Percentiles rank a stretch among this genome's conserved stretches.
Evolutionary conservation across 108 stramenopile genomes (phyloP).

Genomic region (Pseudonitzschia pungens): DNA sequence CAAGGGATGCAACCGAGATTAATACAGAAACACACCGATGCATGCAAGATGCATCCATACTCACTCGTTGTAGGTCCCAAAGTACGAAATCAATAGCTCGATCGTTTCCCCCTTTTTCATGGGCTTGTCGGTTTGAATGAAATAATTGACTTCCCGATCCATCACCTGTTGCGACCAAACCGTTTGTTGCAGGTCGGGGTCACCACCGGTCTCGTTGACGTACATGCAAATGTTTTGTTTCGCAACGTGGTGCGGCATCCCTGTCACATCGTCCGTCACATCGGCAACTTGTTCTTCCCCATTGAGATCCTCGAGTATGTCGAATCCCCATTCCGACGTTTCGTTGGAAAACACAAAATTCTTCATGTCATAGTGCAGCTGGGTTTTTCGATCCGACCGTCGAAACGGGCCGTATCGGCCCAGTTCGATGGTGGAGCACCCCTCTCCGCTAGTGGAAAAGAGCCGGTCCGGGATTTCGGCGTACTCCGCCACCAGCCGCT

Average conservation of each 20-base stretch:
- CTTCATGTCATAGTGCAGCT: constrained; percentile 51
- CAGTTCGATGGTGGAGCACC: constrained; percentile 44
- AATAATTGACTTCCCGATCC: constrained; percentile 57
- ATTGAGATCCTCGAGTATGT: constrained; percentile 27
- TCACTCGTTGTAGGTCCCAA: constrained; percentile 53
- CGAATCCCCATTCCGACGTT: constrained; percentile 40
- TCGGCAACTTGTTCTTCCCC: constrained; percentile 51
- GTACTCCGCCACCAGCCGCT: constrained; percentile 16
- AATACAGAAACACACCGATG: not conserved
- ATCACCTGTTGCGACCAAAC: constrained; percentile 39
- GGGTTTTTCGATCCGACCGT: constrained; percentile 51
- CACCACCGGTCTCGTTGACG: constrained; percentile 79
- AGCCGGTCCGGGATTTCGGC: constrained; percentile 11
- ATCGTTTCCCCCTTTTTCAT: constrained; percentile 63
- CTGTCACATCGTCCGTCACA: constrained; percentile 77
- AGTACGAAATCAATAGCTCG: constrained; percentile 67
- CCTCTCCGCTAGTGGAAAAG: constrained; percentile 25
- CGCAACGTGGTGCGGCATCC: constrained; percentile 59
- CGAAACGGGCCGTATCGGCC: constrained; percentile 66
- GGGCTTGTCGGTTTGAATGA: constrained; percentile 39
- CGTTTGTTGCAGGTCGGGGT: constrained; percentile 43
- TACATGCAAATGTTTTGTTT: constrained; percentile 55
- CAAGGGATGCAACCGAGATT: not conserved
- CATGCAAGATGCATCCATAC: not conserved
- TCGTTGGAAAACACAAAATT: constrained; percentile 53